These are phyloP conservation scores for Fragaria iinumae DNA, from an alignment of 306 rosid genomes.

Conservation along the genomic window DNA sequence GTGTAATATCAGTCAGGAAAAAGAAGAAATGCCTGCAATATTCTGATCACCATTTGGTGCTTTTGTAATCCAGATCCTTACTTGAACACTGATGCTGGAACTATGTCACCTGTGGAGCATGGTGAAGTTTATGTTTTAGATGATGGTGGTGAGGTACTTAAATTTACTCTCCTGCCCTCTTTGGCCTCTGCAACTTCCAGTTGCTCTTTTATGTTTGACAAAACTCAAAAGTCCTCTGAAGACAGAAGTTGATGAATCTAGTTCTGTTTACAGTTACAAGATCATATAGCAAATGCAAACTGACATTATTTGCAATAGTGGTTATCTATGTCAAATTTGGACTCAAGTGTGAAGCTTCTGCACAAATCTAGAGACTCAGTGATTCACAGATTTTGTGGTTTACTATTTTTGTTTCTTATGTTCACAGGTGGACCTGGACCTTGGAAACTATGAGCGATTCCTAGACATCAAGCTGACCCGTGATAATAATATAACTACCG, in stretches of 20 bases:
- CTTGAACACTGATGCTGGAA: conserved; percentile 97
- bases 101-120: conserved; percentile 95
- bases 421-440: conserved; percentile 96
- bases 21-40: conserved; percentile 5
- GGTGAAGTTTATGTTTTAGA: conserved; percentile 93
- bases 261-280: conserved; percentile 1
- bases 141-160: conserved; percentile 93
- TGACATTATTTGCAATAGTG: conserved; percentile 5
- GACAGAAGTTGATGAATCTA: conserved; percentile 8
- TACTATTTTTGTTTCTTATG: conserved; percentile 21
- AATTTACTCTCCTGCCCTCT: conserved; percentile 10
- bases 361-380: neutral
- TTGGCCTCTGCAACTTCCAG: neutral
- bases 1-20: neutral
- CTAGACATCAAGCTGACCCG: conserved; percentile 82
- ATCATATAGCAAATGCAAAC: neutral
- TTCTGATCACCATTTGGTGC: neutral
- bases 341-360: conserved; percentile 4
- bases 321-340: neutral
- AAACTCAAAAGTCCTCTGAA: neutral
- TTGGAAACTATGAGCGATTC: conserved; percentile 95
- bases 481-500: conserved; percentile 91
- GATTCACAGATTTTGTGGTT: conserved; percentile 2
- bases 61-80: conserved; percentile 72
- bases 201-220: neutral